A percentile compares a stretch with the other conserved stretches of the same genome.
Evolutionary conservation across 2,329 filamentous ascomycete species (phyloP).

Genomic region (Aspergillus latus): DNA sequence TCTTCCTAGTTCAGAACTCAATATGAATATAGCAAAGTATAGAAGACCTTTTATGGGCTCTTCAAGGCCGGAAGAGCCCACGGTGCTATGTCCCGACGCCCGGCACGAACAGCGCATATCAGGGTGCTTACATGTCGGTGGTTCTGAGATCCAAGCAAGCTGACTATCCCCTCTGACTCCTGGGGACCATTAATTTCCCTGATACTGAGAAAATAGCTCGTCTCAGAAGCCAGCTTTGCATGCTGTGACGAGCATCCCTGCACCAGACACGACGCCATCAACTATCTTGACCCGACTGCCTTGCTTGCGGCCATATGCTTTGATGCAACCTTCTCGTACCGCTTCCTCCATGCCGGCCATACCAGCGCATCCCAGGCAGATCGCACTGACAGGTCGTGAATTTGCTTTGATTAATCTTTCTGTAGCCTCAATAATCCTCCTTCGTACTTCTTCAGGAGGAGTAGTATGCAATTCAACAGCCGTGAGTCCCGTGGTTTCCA

Average conservation of each 20-base stretch:
- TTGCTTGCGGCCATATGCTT: slow-evolving; percentile 61
- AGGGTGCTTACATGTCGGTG: too few species aligned
- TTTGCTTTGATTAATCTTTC: slow-evolving; percentile 59
- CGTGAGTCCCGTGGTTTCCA: slow-evolving; percentile 76
- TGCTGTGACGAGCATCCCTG: slow-evolving; percentile 36
- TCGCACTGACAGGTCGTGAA: slow-evolving; percentile 57
- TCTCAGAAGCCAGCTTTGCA: slow-evolving; percentile 39
- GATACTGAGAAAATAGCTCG: neutral
- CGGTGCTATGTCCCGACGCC: too few species aligned
- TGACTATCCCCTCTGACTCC: too few species aligned
- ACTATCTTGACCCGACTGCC: slow-evolving; percentile 67
- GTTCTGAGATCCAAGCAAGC: too few species aligned
- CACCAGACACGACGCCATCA: slow-evolving; percentile 60
- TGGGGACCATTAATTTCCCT: too few species aligned
- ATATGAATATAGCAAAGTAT: too few species aligned
- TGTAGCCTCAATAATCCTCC: slow-evolving; percentile 69
- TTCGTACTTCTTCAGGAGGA: slow-evolving; percentile 61
- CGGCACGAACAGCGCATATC: too few species aligned
- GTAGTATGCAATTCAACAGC: slow-evolving; percentile 76
- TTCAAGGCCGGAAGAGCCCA: too few species aligned
- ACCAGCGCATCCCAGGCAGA: slow-evolving; percentile 85
- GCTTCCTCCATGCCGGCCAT: slow-evolving; percentile 83
- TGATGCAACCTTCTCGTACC: slow-evolving; percentile 67
- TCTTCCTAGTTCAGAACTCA: too few species aligned
- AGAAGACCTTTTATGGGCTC: too few species aligned